Conservation (phyloP, 2,329 filamentous ascomycete genomes). For the Periglandula ipomoeae region DNA sequence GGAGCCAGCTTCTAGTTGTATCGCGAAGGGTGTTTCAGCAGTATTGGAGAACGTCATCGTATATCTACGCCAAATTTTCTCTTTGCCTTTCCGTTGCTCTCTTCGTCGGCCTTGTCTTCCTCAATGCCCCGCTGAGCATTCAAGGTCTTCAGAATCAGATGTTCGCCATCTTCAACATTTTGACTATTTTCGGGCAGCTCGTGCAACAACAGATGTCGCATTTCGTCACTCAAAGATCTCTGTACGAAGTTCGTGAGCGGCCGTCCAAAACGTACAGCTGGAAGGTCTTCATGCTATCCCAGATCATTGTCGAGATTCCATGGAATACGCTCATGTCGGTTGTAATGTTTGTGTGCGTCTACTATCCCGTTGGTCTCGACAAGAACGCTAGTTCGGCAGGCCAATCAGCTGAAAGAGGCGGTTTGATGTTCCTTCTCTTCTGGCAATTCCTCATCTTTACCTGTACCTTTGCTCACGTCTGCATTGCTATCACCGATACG, state of each 20-base stretch:
- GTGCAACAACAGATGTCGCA: conserved; percentile 50
- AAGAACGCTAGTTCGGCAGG: conserved; percentile 46
- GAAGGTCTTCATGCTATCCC: conserved; percentile 63
- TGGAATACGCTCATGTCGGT: conserved; percentile 58
- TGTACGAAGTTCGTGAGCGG: conserved; percentile 71
- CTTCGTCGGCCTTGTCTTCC: conserved; percentile 72
- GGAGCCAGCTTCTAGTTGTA: conserved; percentile 54
- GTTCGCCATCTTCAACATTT: conserved; percentile 66
- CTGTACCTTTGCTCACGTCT: conserved; percentile 64
- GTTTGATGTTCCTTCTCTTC: too few species aligned
- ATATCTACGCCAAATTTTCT: conserved; percentile 64
- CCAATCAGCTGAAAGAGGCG: conserved; percentile 55
- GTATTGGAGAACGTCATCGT: conserved; percentile 73
- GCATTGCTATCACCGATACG: conserved; percentile 61
- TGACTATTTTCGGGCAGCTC: conserved; percentile 65
- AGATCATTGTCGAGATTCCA: conserved; percentile 63
- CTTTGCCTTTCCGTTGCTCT: conserved; percentile 53
- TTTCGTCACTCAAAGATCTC: conserved; percentile 62
- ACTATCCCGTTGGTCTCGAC: conserved; percentile 51
- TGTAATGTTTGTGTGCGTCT: conserved; percentile 56
- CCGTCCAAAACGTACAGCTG: conserved; percentile 68
- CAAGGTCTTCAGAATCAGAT: conserved; percentile 52
- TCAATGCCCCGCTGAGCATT: too few species aligned
- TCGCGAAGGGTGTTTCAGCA: conserved; percentile 66
- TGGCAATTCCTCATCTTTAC: conserved; percentile 67